Evolutionary conservation across 768 basidiomycete genomes (phyloP).

Genomic region (Mycena amicta): DNA sequence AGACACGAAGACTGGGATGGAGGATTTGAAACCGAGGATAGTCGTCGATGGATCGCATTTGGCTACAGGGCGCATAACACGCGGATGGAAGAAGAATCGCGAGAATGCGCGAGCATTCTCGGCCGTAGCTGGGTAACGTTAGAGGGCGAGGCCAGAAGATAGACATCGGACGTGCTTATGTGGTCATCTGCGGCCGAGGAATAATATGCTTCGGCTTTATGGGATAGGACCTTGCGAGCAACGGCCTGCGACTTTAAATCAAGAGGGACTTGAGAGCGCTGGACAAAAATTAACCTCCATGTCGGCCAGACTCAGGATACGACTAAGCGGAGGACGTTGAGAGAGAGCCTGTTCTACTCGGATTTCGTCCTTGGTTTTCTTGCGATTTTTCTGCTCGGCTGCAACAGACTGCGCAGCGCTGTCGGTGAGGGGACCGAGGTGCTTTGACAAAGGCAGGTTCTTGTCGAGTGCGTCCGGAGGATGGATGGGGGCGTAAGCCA

Average conservation of each 20-base stretch:
- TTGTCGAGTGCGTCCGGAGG: slow-evolving; percentile 78
- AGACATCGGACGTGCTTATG: slow-evolving; percentile 48
- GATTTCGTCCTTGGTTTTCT: slow-evolving; percentile 69
- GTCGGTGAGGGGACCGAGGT: slow-evolving; percentile 66
- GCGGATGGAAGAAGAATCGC: slow-evolving; percentile 85
- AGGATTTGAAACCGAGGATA: slow-evolving; percentile 69
- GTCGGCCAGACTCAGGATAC: slow-evolving; percentile 76
- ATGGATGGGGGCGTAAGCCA: slow-evolving; percentile 80
- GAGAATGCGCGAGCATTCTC: slow-evolving; percentile 83
- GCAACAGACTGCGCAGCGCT: slow-evolving; percentile 43
- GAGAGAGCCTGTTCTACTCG: slow-evolving; percentile 64
- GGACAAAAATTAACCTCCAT: slow-evolving; percentile 63
- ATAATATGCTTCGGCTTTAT: slow-evolving; percentile 83
- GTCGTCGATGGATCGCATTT: slow-evolving; percentile 69
- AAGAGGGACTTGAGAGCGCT: slow-evolving; percentile 6
- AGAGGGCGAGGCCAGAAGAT: background rate
- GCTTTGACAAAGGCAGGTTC: slow-evolving; percentile 68
- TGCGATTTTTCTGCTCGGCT: slow-evolving; percentile 39
- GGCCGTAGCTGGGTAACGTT: slow-evolving; percentile 44
- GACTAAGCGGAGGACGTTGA: slow-evolving; percentile 63
- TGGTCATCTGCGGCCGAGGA: slow-evolving; percentile 87
- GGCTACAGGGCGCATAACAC: slow-evolving; percentile 72
- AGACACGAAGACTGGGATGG: slow-evolving; percentile 81
- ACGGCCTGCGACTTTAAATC: slow-evolving; percentile 48
- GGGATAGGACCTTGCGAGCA: slow-evolving; percentile 70